phyloP scores from a whole-genome alignment of 345 rosid species.

The Limnanthes douglasii region DNA sequence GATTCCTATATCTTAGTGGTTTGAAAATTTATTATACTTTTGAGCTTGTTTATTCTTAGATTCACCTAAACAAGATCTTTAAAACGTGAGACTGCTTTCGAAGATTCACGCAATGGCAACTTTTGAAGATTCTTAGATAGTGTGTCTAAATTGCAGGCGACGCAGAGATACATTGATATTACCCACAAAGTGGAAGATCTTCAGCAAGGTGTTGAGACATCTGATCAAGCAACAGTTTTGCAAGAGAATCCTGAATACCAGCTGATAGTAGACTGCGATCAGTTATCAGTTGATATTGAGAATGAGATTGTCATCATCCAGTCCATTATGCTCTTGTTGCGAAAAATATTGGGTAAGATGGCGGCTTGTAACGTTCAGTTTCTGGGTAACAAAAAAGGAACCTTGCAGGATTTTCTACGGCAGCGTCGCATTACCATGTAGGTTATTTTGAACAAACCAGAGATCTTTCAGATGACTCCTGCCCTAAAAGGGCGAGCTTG shows the following conservation, averaged over 20 bases:
- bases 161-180: conserved; percentile 66
- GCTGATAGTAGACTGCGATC: conserved; percentile 83
- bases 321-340: conserved; percentile 91
- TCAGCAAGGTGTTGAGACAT: conserved; percentile 42
- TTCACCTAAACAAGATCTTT: too few relatives aligned
- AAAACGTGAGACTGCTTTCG: too few relatives aligned
- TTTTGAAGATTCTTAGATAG: conserved; percentile 74
- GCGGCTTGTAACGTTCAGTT: conserved; percentile 94
- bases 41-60: too few relatives aligned
- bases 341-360: conserved; percentile 89
- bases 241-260: conserved; percentile 95
- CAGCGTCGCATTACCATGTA: conserved; percentile 64
- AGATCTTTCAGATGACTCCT: conserved; percentile 73
- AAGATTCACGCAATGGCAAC: too few relatives aligned
- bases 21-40: too few relatives aligned
- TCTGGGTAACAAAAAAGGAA: conserved; percentile 90
- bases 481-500: conserved; percentile 56
- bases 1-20: too few relatives aligned
- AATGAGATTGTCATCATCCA: conserved; percentile 75
- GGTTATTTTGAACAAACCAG: conserved; percentile 88
- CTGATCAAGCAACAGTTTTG: conserved; percentile 45
- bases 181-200: conserved; percentile 74
- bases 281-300: conserved; percentile 78
- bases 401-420: conserved; percentile 93
- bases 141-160: conserved; percentile 72